phyloP scores from a whole-genome alignment of 192 early-diverging fungal species.

The Linnemannia exigua region DNA sequence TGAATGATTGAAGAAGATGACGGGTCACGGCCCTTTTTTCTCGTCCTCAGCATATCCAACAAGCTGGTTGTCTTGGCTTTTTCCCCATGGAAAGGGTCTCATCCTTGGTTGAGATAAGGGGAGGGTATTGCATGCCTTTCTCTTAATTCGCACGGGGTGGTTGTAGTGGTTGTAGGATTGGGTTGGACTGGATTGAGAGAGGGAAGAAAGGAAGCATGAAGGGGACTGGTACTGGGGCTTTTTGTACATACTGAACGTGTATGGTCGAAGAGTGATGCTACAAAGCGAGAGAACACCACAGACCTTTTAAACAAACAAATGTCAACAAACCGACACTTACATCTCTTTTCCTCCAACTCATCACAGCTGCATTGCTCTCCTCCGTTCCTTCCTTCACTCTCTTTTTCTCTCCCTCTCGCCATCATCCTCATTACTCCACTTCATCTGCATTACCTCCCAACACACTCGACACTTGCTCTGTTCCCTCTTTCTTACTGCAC shows the following conservation, averaged over 20 bases:
- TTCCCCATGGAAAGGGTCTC: not conserved
- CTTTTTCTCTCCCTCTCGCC: not conserved
- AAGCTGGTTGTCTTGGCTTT: not conserved
- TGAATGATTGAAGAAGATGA: not conserved
- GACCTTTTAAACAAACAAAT: not conserved
- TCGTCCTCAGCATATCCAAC: too few relatives aligned
- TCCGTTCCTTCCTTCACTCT: too few relatives aligned
- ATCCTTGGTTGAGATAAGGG: not conserved
- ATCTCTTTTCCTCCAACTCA: not conserved
- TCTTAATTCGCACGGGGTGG: constrained; percentile 1
- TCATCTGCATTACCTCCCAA: not conserved
- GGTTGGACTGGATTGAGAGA: not conserved
- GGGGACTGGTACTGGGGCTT: not conserved
- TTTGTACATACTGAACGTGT: too few relatives aligned
- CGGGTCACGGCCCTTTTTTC: not conserved
- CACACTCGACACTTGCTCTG: not conserved
- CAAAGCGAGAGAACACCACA: not conserved
- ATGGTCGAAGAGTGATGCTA: not conserved
- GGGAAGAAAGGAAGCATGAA: not conserved
- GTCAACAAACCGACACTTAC: not conserved
- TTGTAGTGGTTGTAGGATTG: not conserved
- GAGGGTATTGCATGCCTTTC: not conserved
- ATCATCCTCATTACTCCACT: not conserved
- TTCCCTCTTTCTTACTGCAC: not conserved
- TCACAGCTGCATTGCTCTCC: not conserved